Base-by-base conservation (phyloP, 768 basidiomycete genomes). In the Termitomyces sp. region DNA sequence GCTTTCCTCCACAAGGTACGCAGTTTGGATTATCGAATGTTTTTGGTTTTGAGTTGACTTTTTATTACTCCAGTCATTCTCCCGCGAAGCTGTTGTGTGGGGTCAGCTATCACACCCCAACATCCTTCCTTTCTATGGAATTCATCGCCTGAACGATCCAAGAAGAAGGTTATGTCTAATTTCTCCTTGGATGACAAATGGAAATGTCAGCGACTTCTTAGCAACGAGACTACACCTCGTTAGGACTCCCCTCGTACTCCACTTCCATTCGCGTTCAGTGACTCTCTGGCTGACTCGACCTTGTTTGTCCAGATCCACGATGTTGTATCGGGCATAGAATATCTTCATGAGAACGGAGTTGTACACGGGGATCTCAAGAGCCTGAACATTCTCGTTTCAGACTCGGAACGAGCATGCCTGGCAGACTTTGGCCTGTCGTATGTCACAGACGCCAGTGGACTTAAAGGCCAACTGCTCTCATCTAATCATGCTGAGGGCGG, bases 331-430 rank as follows among this genome's bases (percentile, higher is more conserved):
- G 74, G 74, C 4, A 57, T 75, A 24, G 37, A 61, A 2, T 73
- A 75, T 54, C 64, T 75, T 17, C 73, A 74, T 56, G 58, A 59
- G 9, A 63, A 65, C 52, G 57, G 64, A 2, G 68, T 80, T 24
- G 67, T 77, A 19, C 79, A 78, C 49, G 77, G 77, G 0, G 77
- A 80, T 51, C 63, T 80, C n/a, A 77, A 76, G 55, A 73, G 74
- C n/a, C 74, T 75, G 14, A 81, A 81, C 54, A 75, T 82, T 45
- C 70, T 81, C 21, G 69, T 81, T 17, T 74, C 74, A 5, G 65
- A 60, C 5, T 58, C 66, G 12, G 70, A 70, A 14, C 65, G 67
- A 24, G 80, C 79, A 11, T 78, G 77, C 52, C 66, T 81, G 4
- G 74, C 79, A 26, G 79, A 81, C 60, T 81, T 81, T 51, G 80